These are phyloP conservation scores for Thinopyrum elongatum DNA, from an alignment of 176 grass and related monocot genomes.

Conservation along the genomic window DNA sequence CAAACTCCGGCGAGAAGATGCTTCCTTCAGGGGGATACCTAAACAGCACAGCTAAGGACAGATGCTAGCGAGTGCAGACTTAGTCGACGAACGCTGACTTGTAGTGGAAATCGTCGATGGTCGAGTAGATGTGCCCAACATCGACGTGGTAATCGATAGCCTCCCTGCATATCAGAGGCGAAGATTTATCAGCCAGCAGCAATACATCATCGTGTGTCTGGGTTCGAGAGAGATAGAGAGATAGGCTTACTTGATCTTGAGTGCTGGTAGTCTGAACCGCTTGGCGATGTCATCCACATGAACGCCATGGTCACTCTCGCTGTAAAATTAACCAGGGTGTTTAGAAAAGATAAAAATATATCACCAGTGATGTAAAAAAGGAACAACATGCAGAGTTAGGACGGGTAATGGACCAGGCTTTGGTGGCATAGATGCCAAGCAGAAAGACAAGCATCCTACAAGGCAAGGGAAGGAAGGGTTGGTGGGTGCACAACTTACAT, in stretches of 20 bases:
- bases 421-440: neutral
- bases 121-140: slow-evolving; percentile 69
- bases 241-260: slow-evolving; percentile 52
- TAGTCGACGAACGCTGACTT: slow-evolving; percentile 52
- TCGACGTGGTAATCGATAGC: slow-evolving; percentile 55
- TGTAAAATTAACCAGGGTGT: slow-evolving; percentile 8
- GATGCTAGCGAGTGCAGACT: neutral
- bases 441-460: neutral
- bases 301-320: slow-evolving; percentile 75
- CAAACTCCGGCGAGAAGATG: neutral
- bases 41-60: neutral
- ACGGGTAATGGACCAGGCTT: neutral
- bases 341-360: neutral
- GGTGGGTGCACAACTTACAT: slow-evolving; percentile 49
- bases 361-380: neutral
- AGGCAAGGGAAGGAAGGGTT: neutral
- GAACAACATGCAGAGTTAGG: neutral
- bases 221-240: neutral
- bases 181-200: neutral
- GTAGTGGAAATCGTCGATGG: slow-evolving; percentile 79
- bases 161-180: slow-evolving; percentile 51
- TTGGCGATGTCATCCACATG: slow-evolving; percentile 72
- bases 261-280: slow-evolving; percentile 40
- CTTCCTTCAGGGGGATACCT: neutral
- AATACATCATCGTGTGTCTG: neutral